Evolutionary conservation across 2,329 filamentous ascomycete genomes (phyloP).

Genomic region (Apiospora pterosperma): DNA sequence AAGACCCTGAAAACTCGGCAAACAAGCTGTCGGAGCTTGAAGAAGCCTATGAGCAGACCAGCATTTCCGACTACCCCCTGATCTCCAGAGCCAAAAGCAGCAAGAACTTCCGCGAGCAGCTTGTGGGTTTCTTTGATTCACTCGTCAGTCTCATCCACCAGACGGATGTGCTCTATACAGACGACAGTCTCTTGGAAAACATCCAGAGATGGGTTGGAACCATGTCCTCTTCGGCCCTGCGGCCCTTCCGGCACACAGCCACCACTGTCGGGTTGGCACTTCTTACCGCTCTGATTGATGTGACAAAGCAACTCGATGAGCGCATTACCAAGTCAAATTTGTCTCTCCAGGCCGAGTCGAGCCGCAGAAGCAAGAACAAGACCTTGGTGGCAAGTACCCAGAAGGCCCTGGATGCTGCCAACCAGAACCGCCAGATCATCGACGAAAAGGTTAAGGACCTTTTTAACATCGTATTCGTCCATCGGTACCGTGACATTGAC

Average conservation of each 20-base stretch:
- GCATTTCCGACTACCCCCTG: constrained; percentile 84
- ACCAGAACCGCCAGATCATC: constrained; percentile 65
- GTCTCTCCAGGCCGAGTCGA: constrained; percentile 74
- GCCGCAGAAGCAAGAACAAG: constrained; percentile 72
- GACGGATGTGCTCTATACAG: constrained; percentile 76
- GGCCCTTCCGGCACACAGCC: constrained; percentile 91
- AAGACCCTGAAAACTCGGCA: constrained; percentile 83
- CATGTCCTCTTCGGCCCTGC: constrained; percentile 83
- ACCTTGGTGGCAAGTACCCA: constrained; percentile 71
- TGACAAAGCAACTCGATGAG: constrained; percentile 68
- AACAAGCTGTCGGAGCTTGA: constrained; percentile 81
- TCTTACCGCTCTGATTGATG: constrained; percentile 70
- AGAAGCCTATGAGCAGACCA: constrained; percentile 71
- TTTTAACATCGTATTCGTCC: constrained; percentile 90
- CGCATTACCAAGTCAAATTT: constrained; percentile 73
- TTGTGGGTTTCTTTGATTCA: constrained; percentile 75
- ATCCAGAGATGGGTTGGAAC: constrained; percentile 85
- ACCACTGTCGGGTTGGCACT: constrained; percentile 81
- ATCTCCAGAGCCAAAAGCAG: constrained; percentile 77
- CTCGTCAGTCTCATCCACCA: constrained; percentile 77
- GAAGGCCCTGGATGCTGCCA: constrained; percentile 66
- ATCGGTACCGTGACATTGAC: constrained; percentile 93
- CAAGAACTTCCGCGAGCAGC: constrained; percentile 71
- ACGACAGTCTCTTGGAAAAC: constrained; percentile 78
- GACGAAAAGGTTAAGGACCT: constrained; percentile 76